These are phyloP conservation scores for Paraleonurus japonicus DNA, from an alignment of 257 asterid genomes.

Conservation along the genomic window DNA sequence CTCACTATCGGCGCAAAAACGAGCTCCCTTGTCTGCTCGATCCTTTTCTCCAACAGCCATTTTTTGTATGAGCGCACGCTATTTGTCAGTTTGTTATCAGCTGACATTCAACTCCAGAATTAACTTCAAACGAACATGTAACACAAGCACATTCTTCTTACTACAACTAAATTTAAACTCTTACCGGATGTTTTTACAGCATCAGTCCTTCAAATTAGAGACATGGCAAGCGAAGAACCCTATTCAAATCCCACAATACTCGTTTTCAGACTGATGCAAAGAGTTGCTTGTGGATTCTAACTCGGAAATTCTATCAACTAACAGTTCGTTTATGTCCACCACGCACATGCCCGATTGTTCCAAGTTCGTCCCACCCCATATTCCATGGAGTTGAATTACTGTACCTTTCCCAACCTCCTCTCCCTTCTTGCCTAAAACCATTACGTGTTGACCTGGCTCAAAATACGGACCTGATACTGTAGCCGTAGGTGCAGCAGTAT, in stretches of 20 bases:
- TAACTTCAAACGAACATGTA: background rate
- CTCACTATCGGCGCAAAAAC: background rate
- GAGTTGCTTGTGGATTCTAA: constrained; percentile 57
- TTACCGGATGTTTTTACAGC: constrained; percentile 15
- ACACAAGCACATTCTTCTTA: background rate
- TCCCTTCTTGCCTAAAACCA: constrained; percentile 52
- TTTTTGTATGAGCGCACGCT: background rate
- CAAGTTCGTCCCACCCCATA: constrained; percentile 61
- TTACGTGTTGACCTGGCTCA: constrained; percentile 61
- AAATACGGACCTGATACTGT: constrained; percentile 29
- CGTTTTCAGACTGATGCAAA: constrained; percentile 65
- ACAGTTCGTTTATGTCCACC: constrained; percentile 66
- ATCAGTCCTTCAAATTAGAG: constrained; percentile 29
- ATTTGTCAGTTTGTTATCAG: background rate
- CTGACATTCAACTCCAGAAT: background rate
- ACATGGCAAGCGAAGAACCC: constrained; percentile 45
- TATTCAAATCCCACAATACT: constrained; percentile 70
- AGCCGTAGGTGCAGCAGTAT: constrained; percentile 32
- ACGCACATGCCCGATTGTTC: constrained; percentile 59
- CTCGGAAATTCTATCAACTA: constrained; percentile 39
- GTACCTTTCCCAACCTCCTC: constrained; percentile 73
- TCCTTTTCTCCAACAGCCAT: background rate
- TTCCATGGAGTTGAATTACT: constrained; percentile 62
- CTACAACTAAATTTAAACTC: background rate
- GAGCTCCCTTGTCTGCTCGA: background rate